phyloP scores from a whole-genome alignment of 305 asterid species.

The Nicotiana rustica region DNA sequence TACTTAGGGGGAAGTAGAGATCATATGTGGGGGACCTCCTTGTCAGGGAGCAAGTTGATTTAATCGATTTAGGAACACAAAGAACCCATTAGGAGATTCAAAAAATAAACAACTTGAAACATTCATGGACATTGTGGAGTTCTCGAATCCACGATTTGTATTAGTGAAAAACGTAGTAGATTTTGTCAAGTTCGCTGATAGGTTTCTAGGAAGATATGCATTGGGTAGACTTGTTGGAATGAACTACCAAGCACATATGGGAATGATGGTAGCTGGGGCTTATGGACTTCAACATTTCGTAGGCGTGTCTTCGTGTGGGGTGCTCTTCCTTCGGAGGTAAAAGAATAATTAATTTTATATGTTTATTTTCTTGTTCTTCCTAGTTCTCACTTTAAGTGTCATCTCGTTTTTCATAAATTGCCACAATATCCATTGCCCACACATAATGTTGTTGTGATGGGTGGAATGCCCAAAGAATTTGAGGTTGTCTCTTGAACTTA shows the following conservation, averaged over 20 bases:
- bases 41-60: conserved; percentile 97
- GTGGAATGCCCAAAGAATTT: conserved; percentile 65
- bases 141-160: conserved; percentile 68
- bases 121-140: conserved; percentile 77
- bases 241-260: conserved; percentile 80
- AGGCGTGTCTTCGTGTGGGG: conserved; percentile 92
- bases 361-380: not conserved
- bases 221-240: conserved; percentile 66
- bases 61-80: conserved; percentile 66
- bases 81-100: conserved; percentile 62
- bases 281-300: conserved; percentile 87
- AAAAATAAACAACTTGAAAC: conserved; percentile 74
- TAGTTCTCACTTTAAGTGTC: not conserved
- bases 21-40: conserved; percentile 95
- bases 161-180: conserved; percentile 95
- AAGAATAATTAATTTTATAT: not conserved
- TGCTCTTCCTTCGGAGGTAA: conserved; percentile 66
- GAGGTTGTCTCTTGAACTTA: conserved; percentile 51
- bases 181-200: conserved; percentile 63
- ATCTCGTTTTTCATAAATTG: conserved; percentile 49
- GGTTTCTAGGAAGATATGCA: conserved; percentile 82
- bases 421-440: conserved; percentile 93
- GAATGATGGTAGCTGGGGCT: conserved; percentile 89
- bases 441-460: conserved; percentile 63
- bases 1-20: conserved; percentile 76